These are phyloP conservation scores for Comarum palustre DNA, from an alignment of 306 rosid genomes.

Conservation along the genomic window DNA sequence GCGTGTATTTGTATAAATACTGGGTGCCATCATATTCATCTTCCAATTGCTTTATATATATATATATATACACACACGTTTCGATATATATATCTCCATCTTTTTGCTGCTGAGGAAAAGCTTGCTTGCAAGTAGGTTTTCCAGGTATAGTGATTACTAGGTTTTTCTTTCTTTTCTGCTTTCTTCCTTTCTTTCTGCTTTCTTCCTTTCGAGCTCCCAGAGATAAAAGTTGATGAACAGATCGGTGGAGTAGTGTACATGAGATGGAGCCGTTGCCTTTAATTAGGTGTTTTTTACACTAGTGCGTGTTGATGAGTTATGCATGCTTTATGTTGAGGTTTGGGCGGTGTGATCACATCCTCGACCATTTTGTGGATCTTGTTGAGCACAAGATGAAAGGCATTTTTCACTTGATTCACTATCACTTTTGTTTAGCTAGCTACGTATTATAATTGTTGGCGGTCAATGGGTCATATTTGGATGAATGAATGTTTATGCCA, in stretches of 20 bases:
- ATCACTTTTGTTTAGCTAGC: background rate
- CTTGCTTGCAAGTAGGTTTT: background rate
- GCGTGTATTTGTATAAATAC: background rate
- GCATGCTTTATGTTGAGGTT: background rate
- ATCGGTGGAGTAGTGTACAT: background rate
- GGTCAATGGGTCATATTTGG: background rate
- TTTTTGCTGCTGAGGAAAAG: background rate
- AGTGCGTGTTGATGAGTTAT: background rate
- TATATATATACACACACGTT: background rate
- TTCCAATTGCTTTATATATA: too few species aligned
- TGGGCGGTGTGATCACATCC: background rate
- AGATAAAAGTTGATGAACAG: background rate
- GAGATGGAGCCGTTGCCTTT: background rate
- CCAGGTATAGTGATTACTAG: background rate
- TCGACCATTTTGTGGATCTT: background rate
- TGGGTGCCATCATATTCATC: background rate
- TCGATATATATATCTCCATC: too few species aligned
- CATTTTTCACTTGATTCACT: background rate
- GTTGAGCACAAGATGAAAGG: background rate
- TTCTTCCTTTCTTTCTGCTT: background rate
- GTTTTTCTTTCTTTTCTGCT: too few species aligned
- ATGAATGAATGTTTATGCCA: background rate
- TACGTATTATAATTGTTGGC: background rate
- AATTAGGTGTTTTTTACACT: background rate
- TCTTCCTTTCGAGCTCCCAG: background rate